Evolutionary conservation across 1,284 basidiomycete genomes (phyloP), one percentile per base, ranked within the genome.

Genomic region (Dichomitus squalens): DNA sequence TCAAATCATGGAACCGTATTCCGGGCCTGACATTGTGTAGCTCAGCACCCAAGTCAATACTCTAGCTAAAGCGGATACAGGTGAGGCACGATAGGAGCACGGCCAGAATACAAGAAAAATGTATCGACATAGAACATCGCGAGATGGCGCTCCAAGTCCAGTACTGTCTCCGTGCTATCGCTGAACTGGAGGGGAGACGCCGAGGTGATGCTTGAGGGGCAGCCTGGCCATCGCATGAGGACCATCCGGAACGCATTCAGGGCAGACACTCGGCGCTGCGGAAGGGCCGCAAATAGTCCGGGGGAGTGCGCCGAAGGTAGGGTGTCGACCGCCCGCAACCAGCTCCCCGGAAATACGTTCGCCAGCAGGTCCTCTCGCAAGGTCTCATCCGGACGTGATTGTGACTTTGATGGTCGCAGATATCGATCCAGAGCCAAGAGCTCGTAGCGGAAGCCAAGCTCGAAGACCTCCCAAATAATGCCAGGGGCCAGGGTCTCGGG

Each of bases 401-500:
- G 6, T 2, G 3, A 7, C 16, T 6, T 23, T 14, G 35, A 14
- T 18, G 25, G 43, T 21, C 29, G 25, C 34, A 39, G 38, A 3
- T 4, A 25, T 1, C 44, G 43, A 36, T 60, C 58, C 3, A 60
- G 20, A 0, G 49, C 38, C 3, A 56, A 21, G 0, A 60, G 46
- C 46, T 60, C 58, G 14, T 56, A 49, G 7, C 50, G 41, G 33
- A 60, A 60, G 0, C 54, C 53, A 5, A 60, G 49, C 33, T 60
- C 54, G 27, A 40, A 34, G 7, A 49, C 8, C 47, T 60, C 58
- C 58, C 58, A 60, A 1, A 54, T 31, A 20, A 55, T 25, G 1
- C 7, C 11, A 4, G 44, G 35, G 1, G 23, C 34, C 5, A 48
- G 34, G 1, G 4, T 6, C 2, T 35, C 40, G 18, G 40, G 20